Conservation (phyloP, 2,329 filamentous ascomycete genomes). For the Sporothrix humicola region DNA sequence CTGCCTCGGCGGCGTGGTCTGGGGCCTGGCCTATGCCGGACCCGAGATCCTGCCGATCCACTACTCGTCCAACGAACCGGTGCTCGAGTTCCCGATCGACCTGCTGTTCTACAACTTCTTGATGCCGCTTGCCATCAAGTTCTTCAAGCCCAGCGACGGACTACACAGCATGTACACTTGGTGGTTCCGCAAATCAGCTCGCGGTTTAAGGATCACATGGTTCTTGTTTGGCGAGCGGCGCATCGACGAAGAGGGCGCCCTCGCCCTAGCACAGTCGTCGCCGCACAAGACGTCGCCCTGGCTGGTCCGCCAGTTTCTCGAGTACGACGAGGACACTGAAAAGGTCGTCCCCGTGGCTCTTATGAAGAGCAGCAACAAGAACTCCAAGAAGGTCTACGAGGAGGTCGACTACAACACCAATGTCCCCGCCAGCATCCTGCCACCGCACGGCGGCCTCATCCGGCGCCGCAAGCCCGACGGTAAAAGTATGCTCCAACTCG, state of each 20-base stretch:
- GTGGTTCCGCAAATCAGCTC: conserved; percentile 92
- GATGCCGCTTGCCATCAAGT: conserved; percentile 83
- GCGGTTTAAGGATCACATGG: conserved; percentile 79
- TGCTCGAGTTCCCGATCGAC: conserved; percentile 92
- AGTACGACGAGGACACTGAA: conserved; percentile 47
- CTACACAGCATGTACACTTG: conserved; percentile 87
- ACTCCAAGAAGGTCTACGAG: neutral
- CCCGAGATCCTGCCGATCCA: conserved; percentile 83
- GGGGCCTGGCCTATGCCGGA: conserved; percentile 75
- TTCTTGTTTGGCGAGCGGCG: conserved; percentile 89
- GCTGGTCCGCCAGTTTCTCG: conserved; percentile 55
- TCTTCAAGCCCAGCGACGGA: conserved; percentile 83
- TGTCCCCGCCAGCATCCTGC: conserved; percentile 52
- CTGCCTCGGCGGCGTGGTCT: conserved; percentile 93
- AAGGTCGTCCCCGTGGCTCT: conserved; percentile 53
- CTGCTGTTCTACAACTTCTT: conserved; percentile 96
- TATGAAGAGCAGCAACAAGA: neutral
- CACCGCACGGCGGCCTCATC: neutral
- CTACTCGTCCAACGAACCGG: conserved; percentile 90
- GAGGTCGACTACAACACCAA: neutral
- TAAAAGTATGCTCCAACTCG: conserved; percentile 45
- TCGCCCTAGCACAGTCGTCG: conserved; percentile 53
- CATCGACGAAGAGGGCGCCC: conserved; percentile 78
- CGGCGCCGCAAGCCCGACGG: conserved; percentile 38
- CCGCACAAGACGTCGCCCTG: conserved; percentile 45